Evolutionary conservation across 192 early-diverging fungal species (phyloP).

Genomic region (Coemansia sp.): DNA sequence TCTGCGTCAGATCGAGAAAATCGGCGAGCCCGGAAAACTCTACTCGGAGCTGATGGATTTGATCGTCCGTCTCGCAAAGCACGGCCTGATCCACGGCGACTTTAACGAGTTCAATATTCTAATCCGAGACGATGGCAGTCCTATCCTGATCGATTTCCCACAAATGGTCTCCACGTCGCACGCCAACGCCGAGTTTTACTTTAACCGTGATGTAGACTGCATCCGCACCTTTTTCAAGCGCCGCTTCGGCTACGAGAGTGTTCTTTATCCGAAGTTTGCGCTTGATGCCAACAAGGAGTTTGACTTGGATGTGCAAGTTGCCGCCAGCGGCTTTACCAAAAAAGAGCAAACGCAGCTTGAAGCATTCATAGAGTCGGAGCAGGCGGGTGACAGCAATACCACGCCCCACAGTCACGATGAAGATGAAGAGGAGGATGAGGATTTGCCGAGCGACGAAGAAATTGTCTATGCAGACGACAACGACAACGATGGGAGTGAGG

Average conservation of each 20-base stretch:
- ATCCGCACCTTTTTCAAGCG: conserved; percentile 91
- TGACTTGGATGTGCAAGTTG: conserved; percentile 91
- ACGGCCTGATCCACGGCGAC: conserved; percentile 98
- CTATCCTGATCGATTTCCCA: conserved; percentile 98
- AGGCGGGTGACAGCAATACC: background rate
- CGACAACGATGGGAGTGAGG: background rate
- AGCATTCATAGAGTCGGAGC: conserved; percentile 21
- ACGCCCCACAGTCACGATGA: background rate
- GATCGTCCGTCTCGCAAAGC: conserved; percentile 90
- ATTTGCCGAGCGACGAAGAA: conserved; percentile 32
- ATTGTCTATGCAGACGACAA: conserved; percentile 20
- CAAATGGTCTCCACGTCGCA: conserved; percentile 99
- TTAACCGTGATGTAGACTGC: conserved; percentile 99
- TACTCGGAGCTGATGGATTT: conserved; percentile 95
- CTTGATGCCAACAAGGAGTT: conserved; percentile 83
- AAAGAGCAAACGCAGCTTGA: conserved; percentile 90
- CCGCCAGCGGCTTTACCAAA: conserved; percentile 94
- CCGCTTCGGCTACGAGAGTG: conserved; percentile 89
- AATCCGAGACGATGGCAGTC: conserved; percentile 76
- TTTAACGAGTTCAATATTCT: conserved; percentile 99
- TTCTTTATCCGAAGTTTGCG: conserved; percentile 88
- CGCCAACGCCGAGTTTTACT: conserved; percentile 94
- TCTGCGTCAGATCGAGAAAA: conserved; percentile 84
- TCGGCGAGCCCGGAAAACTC: conserved; percentile 87
- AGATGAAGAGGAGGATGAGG: conserved; percentile 16